These are phyloP conservation scores for Epithele typhae DNA, from an alignment of 768 basidiomycete genomes.

Conservation along the genomic window DNA sequence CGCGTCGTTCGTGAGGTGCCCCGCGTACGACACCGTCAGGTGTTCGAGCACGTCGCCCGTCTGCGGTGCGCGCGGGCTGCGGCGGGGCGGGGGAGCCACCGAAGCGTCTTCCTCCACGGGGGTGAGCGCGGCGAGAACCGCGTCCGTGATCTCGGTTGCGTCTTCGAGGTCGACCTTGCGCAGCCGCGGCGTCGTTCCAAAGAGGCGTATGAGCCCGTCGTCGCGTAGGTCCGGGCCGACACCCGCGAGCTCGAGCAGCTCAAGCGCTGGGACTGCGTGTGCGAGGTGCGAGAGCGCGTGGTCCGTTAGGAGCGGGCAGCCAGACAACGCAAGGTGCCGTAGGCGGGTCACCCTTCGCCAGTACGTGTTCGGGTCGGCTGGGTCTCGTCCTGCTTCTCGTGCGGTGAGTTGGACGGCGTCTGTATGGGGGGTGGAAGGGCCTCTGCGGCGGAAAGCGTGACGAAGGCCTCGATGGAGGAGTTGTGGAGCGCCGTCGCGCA, in stretches of 20 bases:
- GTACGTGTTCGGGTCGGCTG: conserved; percentile 43
- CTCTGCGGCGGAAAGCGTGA: conserved; percentile 45
- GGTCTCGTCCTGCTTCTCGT: conserved; percentile 61
- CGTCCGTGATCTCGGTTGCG: conserved; percentile 68
- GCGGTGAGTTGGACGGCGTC: conserved; percentile 51
- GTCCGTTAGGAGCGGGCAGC: conserved; percentile 69
- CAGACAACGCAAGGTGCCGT: conserved; percentile 70
- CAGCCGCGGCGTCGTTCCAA: conserved; percentile 66
- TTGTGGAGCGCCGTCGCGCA: conserved; percentile 70
- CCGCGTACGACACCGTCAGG: conserved; percentile 64
- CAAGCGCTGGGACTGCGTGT: conserved; percentile 63
- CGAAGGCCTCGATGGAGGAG: conserved; percentile 69
- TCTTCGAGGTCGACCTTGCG: conserved; percentile 85
- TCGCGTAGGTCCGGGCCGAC: conserved; percentile 67
- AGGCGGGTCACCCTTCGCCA: conserved; percentile 63
- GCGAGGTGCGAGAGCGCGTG: conserved; percentile 70
- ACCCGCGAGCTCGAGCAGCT: conserved; percentile 75
- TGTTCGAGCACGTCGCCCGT: conserved; percentile 71
- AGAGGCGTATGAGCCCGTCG: conserved; percentile 67
- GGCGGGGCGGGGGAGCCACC: conserved; percentile 1
- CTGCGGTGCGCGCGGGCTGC: conserved; percentile 30
- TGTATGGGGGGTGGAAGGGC: conserved; percentile 21
- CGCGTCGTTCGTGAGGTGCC: conserved; percentile 59
- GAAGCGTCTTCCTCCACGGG: conserved; percentile 26
- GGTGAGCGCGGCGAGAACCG: conserved; percentile 62